phyloP scores from a whole-genome alignment of 345 rosid genomes.

The Kandelia obovata region DNA sequence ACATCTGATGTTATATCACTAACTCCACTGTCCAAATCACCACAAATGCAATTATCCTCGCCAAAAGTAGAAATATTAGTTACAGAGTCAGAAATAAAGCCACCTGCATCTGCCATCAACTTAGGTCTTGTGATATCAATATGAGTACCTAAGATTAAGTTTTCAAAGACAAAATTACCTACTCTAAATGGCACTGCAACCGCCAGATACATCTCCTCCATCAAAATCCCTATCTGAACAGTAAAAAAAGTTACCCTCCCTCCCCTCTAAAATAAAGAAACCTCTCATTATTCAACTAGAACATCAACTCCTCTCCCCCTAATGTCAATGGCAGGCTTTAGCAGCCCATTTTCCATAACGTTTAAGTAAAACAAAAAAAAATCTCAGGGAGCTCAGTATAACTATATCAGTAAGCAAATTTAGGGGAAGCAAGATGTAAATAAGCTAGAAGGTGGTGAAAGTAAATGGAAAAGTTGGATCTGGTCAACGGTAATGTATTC shows the following conservation, averaged over 20 bases:
- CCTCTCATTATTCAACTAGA: slow-evolving; percentile 52
- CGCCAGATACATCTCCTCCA: slow-evolving; percentile 84
- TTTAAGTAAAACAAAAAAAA: not conserved
- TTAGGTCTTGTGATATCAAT: slow-evolving; percentile 54
- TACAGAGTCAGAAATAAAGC: slow-evolving; percentile 49
- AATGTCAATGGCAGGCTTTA: slow-evolving; percentile 27
- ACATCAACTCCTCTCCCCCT: slow-evolving; percentile 36
- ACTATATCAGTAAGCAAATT: slow-evolving; percentile 27
- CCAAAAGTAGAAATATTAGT: slow-evolving; percentile 30
- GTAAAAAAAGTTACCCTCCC: slow-evolving; percentile 42
- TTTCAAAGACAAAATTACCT: slow-evolving; percentile 58
- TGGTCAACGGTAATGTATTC: slow-evolving; percentile 42
- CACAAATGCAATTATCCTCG: slow-evolving; percentile 31
- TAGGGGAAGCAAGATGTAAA: slow-evolving; percentile 31
- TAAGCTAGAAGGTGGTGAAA: slow-evolving; percentile 27
- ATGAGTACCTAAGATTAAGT: slow-evolving; percentile 48
- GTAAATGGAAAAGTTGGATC: slow-evolving; percentile 35
- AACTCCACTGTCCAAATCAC: slow-evolving; percentile 34
- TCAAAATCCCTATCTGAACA: slow-evolving; percentile 47
- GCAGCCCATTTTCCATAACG: slow-evolving; percentile 48
- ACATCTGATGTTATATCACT: slow-evolving; percentile 21
- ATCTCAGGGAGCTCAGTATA: slow-evolving; percentile 5
- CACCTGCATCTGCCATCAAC: slow-evolving; percentile 57
- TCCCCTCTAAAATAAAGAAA: slow-evolving; percentile 34
- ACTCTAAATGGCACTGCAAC: slow-evolving; percentile 68